These are phyloP conservation scores for Sicyos baderoa DNA, from an alignment of 306 rosid species.

Conservation along the genomic window DNA sequence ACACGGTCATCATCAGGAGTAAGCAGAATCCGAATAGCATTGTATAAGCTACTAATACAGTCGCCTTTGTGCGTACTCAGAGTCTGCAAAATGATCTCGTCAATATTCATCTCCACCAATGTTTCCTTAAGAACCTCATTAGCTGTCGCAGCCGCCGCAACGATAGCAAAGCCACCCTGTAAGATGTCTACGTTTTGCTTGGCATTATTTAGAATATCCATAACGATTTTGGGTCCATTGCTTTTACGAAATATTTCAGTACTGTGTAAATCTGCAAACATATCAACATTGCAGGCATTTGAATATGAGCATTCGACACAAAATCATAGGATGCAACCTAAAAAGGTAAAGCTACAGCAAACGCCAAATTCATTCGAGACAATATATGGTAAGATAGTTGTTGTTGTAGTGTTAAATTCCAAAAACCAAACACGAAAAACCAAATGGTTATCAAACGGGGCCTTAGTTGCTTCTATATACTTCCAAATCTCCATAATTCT, in stretches of 20 bases:
- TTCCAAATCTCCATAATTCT: neutral
- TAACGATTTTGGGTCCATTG: slow-evolving; percentile 48
- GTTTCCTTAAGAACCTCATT: slow-evolving; percentile 73
- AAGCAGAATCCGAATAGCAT: slow-evolving; percentile 59
- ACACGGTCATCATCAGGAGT: slow-evolving; percentile 86
- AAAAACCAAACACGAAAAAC: no score
- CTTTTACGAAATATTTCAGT: slow-evolving; percentile 52
- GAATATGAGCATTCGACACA: slow-evolving; percentile 4
- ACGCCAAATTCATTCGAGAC: neutral
- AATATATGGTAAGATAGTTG: no score
- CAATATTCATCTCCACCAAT: slow-evolving; percentile 73
- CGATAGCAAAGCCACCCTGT: slow-evolving; percentile 55
- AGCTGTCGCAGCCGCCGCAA: slow-evolving; percentile 71
- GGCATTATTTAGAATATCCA: slow-evolving; percentile 41
- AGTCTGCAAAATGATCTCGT: slow-evolving; percentile 57
- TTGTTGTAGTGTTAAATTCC: no score
- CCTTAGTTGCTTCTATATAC: neutral
- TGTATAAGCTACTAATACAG: slow-evolving; percentile 50
- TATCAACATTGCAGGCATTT: slow-evolving; percentile 8
- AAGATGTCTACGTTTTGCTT: slow-evolving; percentile 36
- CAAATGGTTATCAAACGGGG: no score
- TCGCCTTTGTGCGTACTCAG: slow-evolving; percentile 32
- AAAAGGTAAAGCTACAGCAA: neutral
- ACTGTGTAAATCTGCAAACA: slow-evolving; percentile 65
- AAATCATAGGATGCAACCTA: neutral